Evolutionary conservation across 1,139 yeast genomes (phyloP).

Genomic region (Candida smagusa): DNA sequence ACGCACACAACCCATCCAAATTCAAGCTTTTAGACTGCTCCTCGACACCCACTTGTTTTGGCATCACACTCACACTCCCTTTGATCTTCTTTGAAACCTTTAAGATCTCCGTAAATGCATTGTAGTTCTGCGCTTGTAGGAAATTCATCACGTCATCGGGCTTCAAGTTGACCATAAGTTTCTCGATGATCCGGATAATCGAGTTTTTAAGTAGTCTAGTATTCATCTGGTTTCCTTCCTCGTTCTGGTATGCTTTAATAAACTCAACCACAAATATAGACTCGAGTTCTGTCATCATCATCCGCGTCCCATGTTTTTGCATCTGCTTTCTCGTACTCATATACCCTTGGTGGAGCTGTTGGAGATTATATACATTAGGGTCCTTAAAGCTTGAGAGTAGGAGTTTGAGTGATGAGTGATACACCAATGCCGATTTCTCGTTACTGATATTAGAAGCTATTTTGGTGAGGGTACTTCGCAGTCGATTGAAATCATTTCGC

Average conservation of each 20-base stretch:
- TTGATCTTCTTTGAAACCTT: not conserved
- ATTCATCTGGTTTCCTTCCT: slow-evolving; percentile 2
- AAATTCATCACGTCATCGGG: not conserved
- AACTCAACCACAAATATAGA: slow-evolving; percentile 1
- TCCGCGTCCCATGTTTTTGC: not conserved
- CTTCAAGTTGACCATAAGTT: not conserved
- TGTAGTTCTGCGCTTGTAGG: not conserved
- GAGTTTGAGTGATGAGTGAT: slow-evolving; percentile 15
- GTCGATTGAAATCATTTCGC: slow-evolving; percentile 10
- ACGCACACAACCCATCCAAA: slow-evolving; percentile 6
- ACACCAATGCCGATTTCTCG: slow-evolving; percentile 7
- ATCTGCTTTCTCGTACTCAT: not conserved
- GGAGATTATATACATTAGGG: slow-evolving; percentile 11
- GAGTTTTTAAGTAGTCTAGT: slow-evolving; percentile 6
- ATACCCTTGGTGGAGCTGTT: slow-evolving; percentile 9
- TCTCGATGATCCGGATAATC: slow-evolving; percentile 2
- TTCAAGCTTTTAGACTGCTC: slow-evolving; percentile 4
- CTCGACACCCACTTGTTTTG: not conserved
- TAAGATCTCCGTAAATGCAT: not conserved
- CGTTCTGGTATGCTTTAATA: slow-evolving; percentile 1
- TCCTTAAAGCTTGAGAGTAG: slow-evolving; percentile 11
- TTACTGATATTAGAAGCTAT: slow-evolving; percentile 6
- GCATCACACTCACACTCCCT: not conserved
- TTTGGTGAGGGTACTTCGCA: slow-evolving; percentile 6
- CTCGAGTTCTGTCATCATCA: not conserved